Percentiles rank a stretch among this genome's conserved stretches.
phyloP scores from a whole-genome alignment of 2,329 filamentous ascomycete genomes.

The Scedosporium minutisporum region DNA sequence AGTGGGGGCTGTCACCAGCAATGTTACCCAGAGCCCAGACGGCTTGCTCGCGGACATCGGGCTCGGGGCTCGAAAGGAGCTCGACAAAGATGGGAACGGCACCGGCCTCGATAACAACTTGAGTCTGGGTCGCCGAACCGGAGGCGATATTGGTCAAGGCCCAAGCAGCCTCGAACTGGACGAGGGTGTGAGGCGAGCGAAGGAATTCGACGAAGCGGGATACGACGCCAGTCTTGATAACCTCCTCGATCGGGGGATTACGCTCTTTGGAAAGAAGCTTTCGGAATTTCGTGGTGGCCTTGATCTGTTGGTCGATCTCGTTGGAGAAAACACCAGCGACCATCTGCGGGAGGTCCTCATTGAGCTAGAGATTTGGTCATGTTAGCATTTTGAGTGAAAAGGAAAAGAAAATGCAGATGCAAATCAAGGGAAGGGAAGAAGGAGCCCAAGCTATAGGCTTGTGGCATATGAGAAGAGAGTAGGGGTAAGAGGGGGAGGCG shows the following conservation, averaged over 20 bases:
- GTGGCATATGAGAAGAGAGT: not conserved
- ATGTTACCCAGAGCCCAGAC: slow-evolving; percentile 99
- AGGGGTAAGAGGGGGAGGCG: not conserved
- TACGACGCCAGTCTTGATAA: slow-evolving; percentile 98
- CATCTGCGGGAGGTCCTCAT: slow-evolving; percentile 97
- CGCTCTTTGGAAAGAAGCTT: slow-evolving; percentile 98
- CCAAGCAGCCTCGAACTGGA: slow-evolving; percentile 99
- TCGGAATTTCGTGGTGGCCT: slow-evolving; percentile 95
- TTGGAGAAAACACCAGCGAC: slow-evolving; percentile 97
- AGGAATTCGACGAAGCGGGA: slow-evolving; percentile 97
- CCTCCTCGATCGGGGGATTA: slow-evolving; percentile 97
- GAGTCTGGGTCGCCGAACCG: slow-evolving; percentile 91
- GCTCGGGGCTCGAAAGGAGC: slow-evolving; percentile 87
- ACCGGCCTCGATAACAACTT: slow-evolving; percentile 96
- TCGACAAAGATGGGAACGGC: slow-evolving; percentile 98
- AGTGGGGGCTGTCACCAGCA: slow-evolving; percentile 93
- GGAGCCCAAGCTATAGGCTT: not conserved
- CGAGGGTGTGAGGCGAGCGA: slow-evolving; percentile 90
- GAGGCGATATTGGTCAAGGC: slow-evolving; percentile 98
- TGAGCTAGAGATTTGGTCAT: slow-evolving; percentile 54
- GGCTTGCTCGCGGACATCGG: slow-evolving; percentile 94
- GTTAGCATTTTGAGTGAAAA: not conserved
- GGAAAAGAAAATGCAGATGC: not conserved
- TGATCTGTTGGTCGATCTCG: slow-evolving; percentile 94
- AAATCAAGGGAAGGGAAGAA: not conserved